Conservation (phyloP, 2,329 filamentous ascomycete genomes). For the Pseudogymnoascus sp. region DNA sequence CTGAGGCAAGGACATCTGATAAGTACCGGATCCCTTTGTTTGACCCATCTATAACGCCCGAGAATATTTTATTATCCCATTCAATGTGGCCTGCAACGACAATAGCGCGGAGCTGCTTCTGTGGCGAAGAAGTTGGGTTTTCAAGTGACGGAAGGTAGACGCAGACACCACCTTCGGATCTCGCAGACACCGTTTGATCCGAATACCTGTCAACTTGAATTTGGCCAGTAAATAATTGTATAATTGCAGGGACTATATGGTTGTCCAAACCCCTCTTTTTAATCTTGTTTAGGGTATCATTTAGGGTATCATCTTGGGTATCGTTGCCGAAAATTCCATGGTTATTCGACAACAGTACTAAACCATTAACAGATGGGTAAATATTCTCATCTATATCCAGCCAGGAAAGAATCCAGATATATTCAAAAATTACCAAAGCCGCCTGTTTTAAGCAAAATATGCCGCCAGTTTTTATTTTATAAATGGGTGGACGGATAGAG, state of each 20-base stretch:
- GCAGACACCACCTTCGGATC: not conserved
- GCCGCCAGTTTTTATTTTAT: too few species aligned
- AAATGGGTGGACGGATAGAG: too few species aligned
- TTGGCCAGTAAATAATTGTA: not conserved
- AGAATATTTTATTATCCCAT: not conserved
- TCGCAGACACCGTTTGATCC: not conserved
- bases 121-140: not conserved
- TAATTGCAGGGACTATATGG: not conserved
- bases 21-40: not conserved
- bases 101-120: not conserved
- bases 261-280: not conserved
- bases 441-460: not conserved
- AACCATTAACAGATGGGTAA: not conserved
- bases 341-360: not conserved
- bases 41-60: not conserved
- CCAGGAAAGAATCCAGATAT: constrained; percentile 4
- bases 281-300: not conserved
- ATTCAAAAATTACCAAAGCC: constrained; percentile 5
- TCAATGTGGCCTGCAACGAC: not conserved
- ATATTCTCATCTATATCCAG: not conserved
- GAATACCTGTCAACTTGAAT: fast-evolving
- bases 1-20: not conserved
- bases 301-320: too few species aligned
- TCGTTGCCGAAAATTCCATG: too few species aligned
- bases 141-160: not conserved